Evolutionary conservation across 1,139 yeast species (phyloP), one percentile per base, ranked within the genome.

Genomic region (Suhomyces kunorum): DNA sequence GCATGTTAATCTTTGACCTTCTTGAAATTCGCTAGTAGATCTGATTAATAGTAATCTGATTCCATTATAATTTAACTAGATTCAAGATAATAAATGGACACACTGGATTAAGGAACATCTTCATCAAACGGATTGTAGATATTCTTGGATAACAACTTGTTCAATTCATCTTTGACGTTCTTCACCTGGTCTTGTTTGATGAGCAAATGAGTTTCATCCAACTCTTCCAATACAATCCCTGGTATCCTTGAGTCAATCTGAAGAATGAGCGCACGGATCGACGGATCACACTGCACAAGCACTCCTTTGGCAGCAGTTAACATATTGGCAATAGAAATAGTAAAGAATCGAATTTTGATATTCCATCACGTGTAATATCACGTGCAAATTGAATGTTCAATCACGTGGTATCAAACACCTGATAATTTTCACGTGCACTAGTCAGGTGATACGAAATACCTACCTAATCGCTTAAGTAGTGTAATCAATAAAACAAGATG

Each of bases 151-250:
- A 90, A 67, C 47, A 87, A 63, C 48, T 80, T 67, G 58, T 87
- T 88, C 53, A 92, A 71, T 59, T 90, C 95, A 40, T 64, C 69
- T 54, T 89, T 90, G 40, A 92, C 83, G 54, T 73, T 81, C 26
- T 80, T 83, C 4, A 90, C 86, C 63, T 83, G 84, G 32, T 78
- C 77, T 27, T 83, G 83, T 48, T 87, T 92, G 22, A 92, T 84
- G 44, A 92, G 68, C 20, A 92, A 63, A 61, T 92, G 97, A 1
- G 94, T 86, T 31, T 90, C 97, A 58, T 92, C 98, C 35, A 92
- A 72, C 53, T 90, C 98, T 61, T 80, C 72, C 32, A 64, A 46
- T 5, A 89, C 85, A 4, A 88, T 83, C 44, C 89, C 95, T 40
- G 84, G 81, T 31, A 74, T 66, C 28, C 77, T 78, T 0, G 87